Base-by-base conservation (phyloP, 345 rosid species). In the Salix arbutifolia region DNA sequence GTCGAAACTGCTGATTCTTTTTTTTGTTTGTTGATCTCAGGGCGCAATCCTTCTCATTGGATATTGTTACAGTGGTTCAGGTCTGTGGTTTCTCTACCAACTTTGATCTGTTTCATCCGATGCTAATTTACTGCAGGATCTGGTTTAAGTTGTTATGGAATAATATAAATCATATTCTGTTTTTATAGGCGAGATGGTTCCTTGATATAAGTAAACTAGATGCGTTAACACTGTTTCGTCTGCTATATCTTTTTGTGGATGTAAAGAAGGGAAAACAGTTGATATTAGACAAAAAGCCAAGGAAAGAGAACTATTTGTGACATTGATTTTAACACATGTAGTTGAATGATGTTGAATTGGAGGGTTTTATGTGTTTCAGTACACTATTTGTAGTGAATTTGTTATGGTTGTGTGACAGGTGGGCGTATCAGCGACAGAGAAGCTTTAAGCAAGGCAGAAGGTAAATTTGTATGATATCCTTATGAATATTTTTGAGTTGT, bases 21-120 rank as follows among this genome's bases (percentile, higher is more conserved):
- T 78, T 19, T 76, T 46, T n/a, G 8, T 8, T 37, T 30, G 37
- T 66, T 44, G 64, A 23, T 87, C 84, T 72, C 92, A 91, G 95
- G 92, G 95, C 71, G 89, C 92, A 69, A 71, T 91, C 65, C 87
- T 91, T 76, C 81, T 89, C 37, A 71, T 88, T 19, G 76, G 85
- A 69, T 91, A 91, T 81, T 76, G 86, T 44, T 84, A 79, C 71
- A 84, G 82, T 64, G 87, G 87, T 31, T 83, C 95, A 88, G 95
- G 92, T 91, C 69, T 76, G 88, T 79, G 68, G 58, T 73, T 56
- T 56, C 10, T 35, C 56, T 30, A 26, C 42, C 11, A 31, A 62
- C 37, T 31, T 42, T 46, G 21, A 10, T 52, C 48, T 50, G 26
- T 56, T 56, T 2, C 26, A n/a, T 56, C 61, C n/a, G 26, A 58